Base-by-base conservation (phyloP, 1,139 yeast species). In the Blastobotrys arbuscula region DNA sequence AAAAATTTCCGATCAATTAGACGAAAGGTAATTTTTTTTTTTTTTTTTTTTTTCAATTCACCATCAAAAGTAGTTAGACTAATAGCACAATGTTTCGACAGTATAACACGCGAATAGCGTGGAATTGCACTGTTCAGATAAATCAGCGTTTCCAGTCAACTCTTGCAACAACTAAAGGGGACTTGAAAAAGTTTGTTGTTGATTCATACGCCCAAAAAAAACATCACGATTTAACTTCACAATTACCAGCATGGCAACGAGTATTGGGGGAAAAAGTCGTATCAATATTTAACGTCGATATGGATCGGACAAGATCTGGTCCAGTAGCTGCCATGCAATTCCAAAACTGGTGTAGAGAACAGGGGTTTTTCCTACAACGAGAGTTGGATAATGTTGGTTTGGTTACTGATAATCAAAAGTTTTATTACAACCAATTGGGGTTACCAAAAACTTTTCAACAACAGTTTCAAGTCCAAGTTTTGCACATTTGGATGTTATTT, bases 251-350 rank as follows among this genome's bases (percentile, higher is more conserved):
- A 40, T 83, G 89, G 81, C 79, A 84, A 57, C 83, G 81, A 60
- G 71, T 75, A 5, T 64, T 88, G 36, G 96, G 96, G 54, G 92
- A 87, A 65, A 66, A 76, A 48, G 75, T 87, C 33, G 78, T 90
- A 54, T 74, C 77, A 34, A 53, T 79, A 1, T 82, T 90, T 64
- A 75, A 78, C 55, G 72, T 92, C 52, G 97, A 92, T 68, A 88
- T 90, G 95, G 97, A 90, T 70, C 79, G 80, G 58, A 78, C 92
- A 43, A 78, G 97, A 64, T 84, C 97, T 0, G 97, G 97, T 18
- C 90, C 97, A 0, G 84, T 92, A 55, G 96, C 96, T 2, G 97
- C 97, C 2, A 84, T 92, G 3, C 75, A 78, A 47, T 92, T 89
- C 68, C 85, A 85, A 62, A 90, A 85, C 44, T 81, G 85, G 67